A percentile compares a stretch with the other conserved stretches of the same genome.
phyloP scores from a whole-genome alignment of 2,329 filamentous ascomycete genomes.

The Aspergillus flavus region DNA sequence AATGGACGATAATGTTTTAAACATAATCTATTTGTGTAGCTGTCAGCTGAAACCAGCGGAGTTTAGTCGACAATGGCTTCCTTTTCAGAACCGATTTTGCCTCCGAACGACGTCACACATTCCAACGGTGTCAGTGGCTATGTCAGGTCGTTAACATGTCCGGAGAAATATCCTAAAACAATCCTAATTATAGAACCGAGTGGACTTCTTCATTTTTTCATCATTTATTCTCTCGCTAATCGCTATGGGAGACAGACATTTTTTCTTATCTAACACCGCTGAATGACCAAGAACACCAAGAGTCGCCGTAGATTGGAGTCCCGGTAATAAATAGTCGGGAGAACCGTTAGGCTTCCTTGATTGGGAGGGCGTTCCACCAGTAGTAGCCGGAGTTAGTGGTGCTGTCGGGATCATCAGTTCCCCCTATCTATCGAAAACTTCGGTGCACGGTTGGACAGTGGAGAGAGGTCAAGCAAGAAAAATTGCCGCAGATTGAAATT shows the following conservation, averaged over 20 bases:
- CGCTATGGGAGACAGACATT: background rate
- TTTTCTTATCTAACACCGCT: background rate
- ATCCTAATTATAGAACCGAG: background rate
- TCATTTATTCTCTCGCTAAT: background rate
- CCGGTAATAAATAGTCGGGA: background rate
- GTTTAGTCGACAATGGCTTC: background rate
- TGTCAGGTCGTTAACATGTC: background rate
- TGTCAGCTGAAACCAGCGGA: background rate
- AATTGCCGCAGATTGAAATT: slow-evolving; percentile 2
- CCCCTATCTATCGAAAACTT: slow-evolving; percentile 1
- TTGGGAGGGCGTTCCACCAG: background rate
- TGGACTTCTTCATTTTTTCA: background rate
- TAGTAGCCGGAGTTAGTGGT: background rate
- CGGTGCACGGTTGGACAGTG: background rate
- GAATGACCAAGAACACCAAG: background rate
- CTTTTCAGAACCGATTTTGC: background rate
- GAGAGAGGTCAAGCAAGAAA: background rate
- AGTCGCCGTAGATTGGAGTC: background rate
- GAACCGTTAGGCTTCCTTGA: background rate
- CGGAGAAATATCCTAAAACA: background rate
- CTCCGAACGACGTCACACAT: background rate
- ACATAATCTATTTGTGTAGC: background rate
- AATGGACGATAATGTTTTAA: background rate
- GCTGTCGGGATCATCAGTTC: background rate
- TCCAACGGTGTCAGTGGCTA: background rate